Conservation (phyloP, 805 yeast species). For the Hanseniaspora lachancei region DNA sequence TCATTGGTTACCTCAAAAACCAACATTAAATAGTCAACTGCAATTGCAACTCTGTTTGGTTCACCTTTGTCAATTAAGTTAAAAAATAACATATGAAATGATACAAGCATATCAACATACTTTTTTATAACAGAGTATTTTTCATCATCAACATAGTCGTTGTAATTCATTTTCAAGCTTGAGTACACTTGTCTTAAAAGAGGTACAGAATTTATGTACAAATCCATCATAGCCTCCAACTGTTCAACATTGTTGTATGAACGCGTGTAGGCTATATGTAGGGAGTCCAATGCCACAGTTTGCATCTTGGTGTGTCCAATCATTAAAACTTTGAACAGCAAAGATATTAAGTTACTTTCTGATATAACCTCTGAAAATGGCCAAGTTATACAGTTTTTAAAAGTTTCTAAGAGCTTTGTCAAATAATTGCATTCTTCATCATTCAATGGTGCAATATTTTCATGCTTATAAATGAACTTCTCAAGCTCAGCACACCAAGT, state of each 20-base stretch:
- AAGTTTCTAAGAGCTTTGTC: constrained; percentile 59
- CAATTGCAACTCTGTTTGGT: constrained; percentile 37
- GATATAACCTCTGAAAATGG: constrained; percentile 63
- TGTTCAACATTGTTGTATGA: constrained; percentile 53
- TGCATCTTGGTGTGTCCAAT: constrained; percentile 54
- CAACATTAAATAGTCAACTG: constrained; percentile 47
- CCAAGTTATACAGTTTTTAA: constrained; percentile 89
- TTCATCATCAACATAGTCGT: constrained; percentile 61
- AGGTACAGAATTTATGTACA: constrained; percentile 68
- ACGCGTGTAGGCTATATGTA: constrained; percentile 78
- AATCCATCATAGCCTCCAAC: constrained; percentile 64
- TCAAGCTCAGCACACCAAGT: constrained; percentile 47
- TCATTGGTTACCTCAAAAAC: constrained; percentile 72
- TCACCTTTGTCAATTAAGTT: constrained; percentile 29
- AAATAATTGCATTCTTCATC: constrained; percentile 40
- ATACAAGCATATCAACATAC: constrained; percentile 84
- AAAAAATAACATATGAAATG: constrained; percentile 65
- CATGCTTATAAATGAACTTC: constrained; percentile 4
- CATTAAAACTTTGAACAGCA: constrained; percentile 47
- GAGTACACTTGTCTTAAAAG: constrained; percentile 55
- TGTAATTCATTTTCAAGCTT: constrained; percentile 37
- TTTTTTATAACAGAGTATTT: constrained; percentile 74
- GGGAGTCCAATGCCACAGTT: constrained; percentile 77
- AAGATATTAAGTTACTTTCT: constrained; percentile 48
- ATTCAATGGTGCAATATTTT: constrained; percentile 19